These are phyloP conservation scores for Calvatia gigantea DNA, from an alignment of 768 basidiomycete species.

Conservation along the genomic window DNA sequence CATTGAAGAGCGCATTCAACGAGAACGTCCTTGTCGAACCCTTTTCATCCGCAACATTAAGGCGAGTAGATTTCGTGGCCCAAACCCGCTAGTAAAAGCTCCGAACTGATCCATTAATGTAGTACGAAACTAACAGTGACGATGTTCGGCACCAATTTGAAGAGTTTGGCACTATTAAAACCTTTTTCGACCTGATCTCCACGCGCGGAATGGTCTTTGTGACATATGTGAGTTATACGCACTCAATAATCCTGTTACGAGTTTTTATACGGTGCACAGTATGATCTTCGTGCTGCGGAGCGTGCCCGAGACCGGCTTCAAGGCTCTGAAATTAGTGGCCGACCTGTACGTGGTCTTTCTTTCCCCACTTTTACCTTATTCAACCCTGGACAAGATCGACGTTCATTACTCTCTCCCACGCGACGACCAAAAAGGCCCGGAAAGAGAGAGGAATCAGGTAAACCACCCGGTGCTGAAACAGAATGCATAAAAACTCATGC, in stretches of 20 bases:
- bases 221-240: slow-evolving; percentile 93
- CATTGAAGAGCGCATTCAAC: slow-evolving; percentile 91
- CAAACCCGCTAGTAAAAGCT: neutral
- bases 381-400: slow-evolving; percentile 67
- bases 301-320: slow-evolving; percentile 88
- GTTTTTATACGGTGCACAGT: slow-evolving; percentile 45
- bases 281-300: slow-evolving; percentile 89
- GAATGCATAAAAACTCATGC: neutral
- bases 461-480: slow-evolving; percentile 12
- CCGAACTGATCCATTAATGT: slow-evolving; percentile 20
- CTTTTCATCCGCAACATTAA: slow-evolving; percentile 98
- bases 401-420: slow-evolving; percentile 96
- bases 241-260: neutral
- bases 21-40: slow-evolving; percentile 93
- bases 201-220: slow-evolving; percentile 99
- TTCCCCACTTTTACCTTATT: slow-evolving; percentile 6
- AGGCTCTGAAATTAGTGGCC: slow-evolving; percentile 80
- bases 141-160: slow-evolving; percentile 85
- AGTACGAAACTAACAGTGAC: slow-evolving; percentile 89
- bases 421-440: slow-evolving; percentile 71
- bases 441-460: slow-evolving; percentile 84
- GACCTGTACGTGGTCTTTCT: slow-evolving; percentile 62
- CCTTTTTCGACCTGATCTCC: slow-evolving; percentile 92
- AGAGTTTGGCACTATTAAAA: slow-evolving; percentile 93
- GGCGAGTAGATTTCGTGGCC: slow-evolving; percentile 52